A percentile compares a stretch with the other conserved stretches of the same genome.
Evolutionary conservation across 305 asterid genomes (phyloP).

Genomic region (Plantago rigida): DNA sequence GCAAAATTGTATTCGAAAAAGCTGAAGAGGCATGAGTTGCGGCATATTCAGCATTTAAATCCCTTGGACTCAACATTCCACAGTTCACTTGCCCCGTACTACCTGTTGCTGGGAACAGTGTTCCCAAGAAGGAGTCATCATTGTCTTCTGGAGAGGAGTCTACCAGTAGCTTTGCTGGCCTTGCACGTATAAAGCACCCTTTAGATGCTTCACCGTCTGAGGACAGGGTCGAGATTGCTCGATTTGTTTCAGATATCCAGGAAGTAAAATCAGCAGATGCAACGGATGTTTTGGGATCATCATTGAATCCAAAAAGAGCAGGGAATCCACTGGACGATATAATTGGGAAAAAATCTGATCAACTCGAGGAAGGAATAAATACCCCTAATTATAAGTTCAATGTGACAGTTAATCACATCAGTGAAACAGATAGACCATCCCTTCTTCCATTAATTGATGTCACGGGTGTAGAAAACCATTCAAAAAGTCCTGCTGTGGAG

Average conservation of each 20-base stretch:
- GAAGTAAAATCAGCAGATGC: slow-evolving; percentile 30
- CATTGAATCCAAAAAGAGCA: slow-evolving; percentile 28
- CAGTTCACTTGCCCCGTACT: slow-evolving; percentile 51
- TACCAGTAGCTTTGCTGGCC: slow-evolving; percentile 47
- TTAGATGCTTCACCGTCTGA: slow-evolving; percentile 24
- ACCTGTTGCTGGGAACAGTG: slow-evolving; percentile 35
- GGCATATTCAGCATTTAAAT: slow-evolving; percentile 87
- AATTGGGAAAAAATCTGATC: slow-evolving; percentile 32
- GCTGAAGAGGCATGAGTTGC: slow-evolving; percentile 97
- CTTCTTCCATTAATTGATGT: slow-evolving; percentile 31
- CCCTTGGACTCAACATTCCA: slow-evolving; percentile 75
- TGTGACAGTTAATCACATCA: slow-evolving; percentile 30
- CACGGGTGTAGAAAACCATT: slow-evolving; percentile 28
- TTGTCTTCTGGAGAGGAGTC: slow-evolving; percentile 66
- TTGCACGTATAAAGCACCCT: slow-evolving; percentile 31
- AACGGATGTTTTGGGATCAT: slow-evolving; percentile 28
- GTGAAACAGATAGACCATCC: slow-evolving; percentile 25
- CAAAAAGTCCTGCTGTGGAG: slow-evolving; percentile 23
- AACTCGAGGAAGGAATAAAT: slow-evolving; percentile 33
- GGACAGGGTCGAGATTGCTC: slow-evolving; percentile 31
- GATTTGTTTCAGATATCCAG: slow-evolving; percentile 27
- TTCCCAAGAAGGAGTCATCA: slow-evolving; percentile 38
- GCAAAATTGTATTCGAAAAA: slow-evolving; percentile 86
- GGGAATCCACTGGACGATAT: slow-evolving; percentile 24
- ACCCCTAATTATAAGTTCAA: slow-evolving; percentile 22